Base-by-base conservation (phyloP, 768 basidiomycete genomes). In the Auriculariales sp. region DNA sequence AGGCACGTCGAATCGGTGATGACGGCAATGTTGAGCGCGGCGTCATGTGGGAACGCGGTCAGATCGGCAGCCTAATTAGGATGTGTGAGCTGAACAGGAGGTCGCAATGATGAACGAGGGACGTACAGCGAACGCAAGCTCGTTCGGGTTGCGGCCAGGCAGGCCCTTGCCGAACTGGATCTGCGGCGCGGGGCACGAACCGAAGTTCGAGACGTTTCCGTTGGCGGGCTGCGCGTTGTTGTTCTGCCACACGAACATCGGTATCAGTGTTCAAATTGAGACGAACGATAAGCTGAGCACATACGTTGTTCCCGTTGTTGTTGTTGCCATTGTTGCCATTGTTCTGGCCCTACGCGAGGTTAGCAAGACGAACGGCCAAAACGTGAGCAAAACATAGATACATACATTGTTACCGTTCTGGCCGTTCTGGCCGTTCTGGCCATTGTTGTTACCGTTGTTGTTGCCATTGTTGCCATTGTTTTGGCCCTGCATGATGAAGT, bases 61-160 rank as follows among this genome's bases (percentile, higher is more conserved):
- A 45, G 49, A 42, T 51, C 47, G 14, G 27, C 51, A 24, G 50
- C 39, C 36, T 47, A 22, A n/a, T n/a, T n/a, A n/a, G n/a, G n/a
- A n/a, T n/a, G n/a, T n/a, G n/a, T n/a, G n/a, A n/a, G n/a, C n/a
- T n/a, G n/a, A n/a, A n/a, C n/a, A n/a, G n/a, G n/a, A n/a, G n/a
- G n/a, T n/a, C n/a, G n/a, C n/a, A n/a, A n/a, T n/a, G n/a, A n/a
- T n/a, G n/a, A n/a, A n/a, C n/a, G n/a, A n/a, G n/a, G n/a, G n/a
- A n/a, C n/a, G n/a, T n/a, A n/a, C n/a, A n/a, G n/a, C n/a, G 45
- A 54, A 56, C 29, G 54, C 19, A 17, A 34, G 28, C 47, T 51
- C 50, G 22, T 44, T 54, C 59, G 77, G 76, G 55, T 59, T 69
- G 33, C 52, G 53, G 28, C 53, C 53, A 31, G 50, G 46, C 28